These are phyloP conservation scores for Cydonia oblonga DNA, from an alignment of 331 rosid genomes.

Conservation along the genomic window DNA sequence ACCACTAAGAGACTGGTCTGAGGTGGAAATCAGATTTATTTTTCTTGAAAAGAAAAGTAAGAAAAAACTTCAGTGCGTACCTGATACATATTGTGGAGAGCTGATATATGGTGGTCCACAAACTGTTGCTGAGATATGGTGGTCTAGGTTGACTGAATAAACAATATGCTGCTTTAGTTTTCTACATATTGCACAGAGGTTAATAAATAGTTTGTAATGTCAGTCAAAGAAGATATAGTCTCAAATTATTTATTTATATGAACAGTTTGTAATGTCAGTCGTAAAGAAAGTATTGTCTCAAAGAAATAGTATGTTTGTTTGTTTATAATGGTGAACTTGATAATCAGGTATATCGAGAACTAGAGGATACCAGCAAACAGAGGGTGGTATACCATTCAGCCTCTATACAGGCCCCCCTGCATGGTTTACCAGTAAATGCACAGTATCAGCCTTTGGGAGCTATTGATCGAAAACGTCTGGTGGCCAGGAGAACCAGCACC, in stretches of 20 bases:
- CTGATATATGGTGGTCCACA: not conserved
- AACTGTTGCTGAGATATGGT: too few relatives aligned
- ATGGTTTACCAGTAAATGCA: constrained; percentile 63
- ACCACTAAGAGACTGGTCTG: not conserved
- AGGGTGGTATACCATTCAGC: constrained; percentile 65
- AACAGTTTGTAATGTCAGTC: too few relatives aligned
- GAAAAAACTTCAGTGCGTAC: not conserved
- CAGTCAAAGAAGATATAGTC: not conserved
- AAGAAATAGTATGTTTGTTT: too few relatives aligned
- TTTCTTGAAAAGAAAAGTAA: not conserved
- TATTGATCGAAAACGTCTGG: constrained; percentile 75
- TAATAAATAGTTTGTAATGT: not conserved
- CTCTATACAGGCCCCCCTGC: constrained; percentile 53
- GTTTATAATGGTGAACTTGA: constrained; percentile 15
- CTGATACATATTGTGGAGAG: not conserved
- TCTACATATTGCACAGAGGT: not conserved
- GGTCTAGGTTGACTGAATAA: not conserved
- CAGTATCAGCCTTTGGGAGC: constrained; percentile 75
- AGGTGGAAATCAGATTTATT: not conserved
- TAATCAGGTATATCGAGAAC: constrained; percentile 71
- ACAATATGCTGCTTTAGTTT: not conserved
- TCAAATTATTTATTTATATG: not conserved
- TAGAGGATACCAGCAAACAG: constrained; percentile 53
- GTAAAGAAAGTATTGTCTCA: too few relatives aligned
- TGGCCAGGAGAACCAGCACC: constrained; percentile 86